phyloP scores from a whole-genome alignment of 129 eudicot species.

The Pulicaria dysenterica region DNA sequence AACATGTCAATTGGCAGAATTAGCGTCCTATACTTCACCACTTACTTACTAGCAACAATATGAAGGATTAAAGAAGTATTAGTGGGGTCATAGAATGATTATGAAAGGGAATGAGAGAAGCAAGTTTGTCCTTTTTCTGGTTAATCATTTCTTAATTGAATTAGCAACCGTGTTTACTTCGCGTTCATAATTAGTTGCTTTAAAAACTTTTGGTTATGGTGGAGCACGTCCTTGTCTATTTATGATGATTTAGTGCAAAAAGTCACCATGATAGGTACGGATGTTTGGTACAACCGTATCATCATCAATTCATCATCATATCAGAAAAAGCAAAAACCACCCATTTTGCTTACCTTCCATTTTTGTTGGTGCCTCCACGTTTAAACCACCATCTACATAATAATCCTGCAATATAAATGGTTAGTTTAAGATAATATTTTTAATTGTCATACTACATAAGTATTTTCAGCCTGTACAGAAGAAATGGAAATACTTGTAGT shows the following conservation, averaged over 20 bases:
- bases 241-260: constrained; percentile 30
- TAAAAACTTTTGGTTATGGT: constrained; percentile 17
- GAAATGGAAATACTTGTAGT: background rate
- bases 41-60: constrained; percentile 9
- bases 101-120: constrained; percentile 16
- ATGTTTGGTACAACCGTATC: constrained; percentile 37
- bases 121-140: constrained; percentile 24
- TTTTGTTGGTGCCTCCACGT: constrained; percentile 13
- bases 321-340: background rate
- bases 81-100: constrained; percentile 17
- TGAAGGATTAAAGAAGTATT: constrained; percentile 9
- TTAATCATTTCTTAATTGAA: constrained; percentile 12
- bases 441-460: background rate
- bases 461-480: background rate
- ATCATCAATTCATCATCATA: constrained; percentile 30
- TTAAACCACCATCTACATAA: constrained; percentile 22
- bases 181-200: constrained; percentile 20
- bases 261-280: constrained; percentile 36
- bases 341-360: constrained; percentile 7
- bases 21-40: constrained; percentile 1
- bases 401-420: background rate
- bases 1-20: constrained; percentile 12
- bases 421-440: background rate
- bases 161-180: constrained; percentile 9
- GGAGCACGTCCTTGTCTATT: constrained; percentile 13